Percentiles rank a stretch among this genome's conserved stretches.
These are phyloP conservation scores for Vitis cinerea DNA, from an alignment of 164 flowering plant species.

Conservation along the genomic window DNA sequence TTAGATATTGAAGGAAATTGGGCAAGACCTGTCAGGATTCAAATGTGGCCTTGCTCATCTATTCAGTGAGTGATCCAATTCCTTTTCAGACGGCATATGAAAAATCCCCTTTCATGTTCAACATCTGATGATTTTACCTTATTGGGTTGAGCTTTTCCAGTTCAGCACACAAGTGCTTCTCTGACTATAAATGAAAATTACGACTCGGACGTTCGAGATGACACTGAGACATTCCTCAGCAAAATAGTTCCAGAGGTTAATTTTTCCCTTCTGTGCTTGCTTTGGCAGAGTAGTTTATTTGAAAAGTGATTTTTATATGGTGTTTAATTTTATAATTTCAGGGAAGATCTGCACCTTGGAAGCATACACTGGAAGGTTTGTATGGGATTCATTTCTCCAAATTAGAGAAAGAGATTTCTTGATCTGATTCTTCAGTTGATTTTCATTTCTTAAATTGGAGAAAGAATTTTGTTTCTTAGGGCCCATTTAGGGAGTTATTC, in stretches of 20 bases:
- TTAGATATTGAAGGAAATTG: slow-evolving; percentile 86
- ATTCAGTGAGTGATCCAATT: slow-evolving; percentile 54
- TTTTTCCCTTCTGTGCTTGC: background rate
- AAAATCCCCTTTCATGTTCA: background rate
- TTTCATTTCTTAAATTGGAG: too few species aligned
- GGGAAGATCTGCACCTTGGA: slow-evolving; percentile 97
- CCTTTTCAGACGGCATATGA: background rate
- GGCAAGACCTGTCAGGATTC: slow-evolving; percentile 75
- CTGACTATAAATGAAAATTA: slow-evolving; percentile 95
- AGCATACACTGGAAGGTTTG: slow-evolving; percentile 93
- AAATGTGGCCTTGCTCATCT: slow-evolving; percentile 93
- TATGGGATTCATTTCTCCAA: background rate
- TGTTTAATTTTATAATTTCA: slow-evolving; percentile 26
- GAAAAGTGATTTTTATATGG: slow-evolving; percentile 4
- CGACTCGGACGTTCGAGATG: slow-evolving; percentile 89
- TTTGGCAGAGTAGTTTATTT: background rate
- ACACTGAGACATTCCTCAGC: slow-evolving; percentile 95
- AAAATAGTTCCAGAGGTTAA: slow-evolving; percentile 87
- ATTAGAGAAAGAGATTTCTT: background rate
- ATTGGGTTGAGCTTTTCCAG: slow-evolving; percentile 30
- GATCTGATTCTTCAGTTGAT: background rate
- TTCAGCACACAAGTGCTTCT: slow-evolving; percentile 99
- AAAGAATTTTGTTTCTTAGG: too few species aligned
- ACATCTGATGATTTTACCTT: background rate
- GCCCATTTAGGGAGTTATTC: too few species aligned